Percentiles rank a stretch among this genome's conserved stretches.
Conservation (phyloP, 345 rosid species). For the Gossypium herbaceum region DNA sequence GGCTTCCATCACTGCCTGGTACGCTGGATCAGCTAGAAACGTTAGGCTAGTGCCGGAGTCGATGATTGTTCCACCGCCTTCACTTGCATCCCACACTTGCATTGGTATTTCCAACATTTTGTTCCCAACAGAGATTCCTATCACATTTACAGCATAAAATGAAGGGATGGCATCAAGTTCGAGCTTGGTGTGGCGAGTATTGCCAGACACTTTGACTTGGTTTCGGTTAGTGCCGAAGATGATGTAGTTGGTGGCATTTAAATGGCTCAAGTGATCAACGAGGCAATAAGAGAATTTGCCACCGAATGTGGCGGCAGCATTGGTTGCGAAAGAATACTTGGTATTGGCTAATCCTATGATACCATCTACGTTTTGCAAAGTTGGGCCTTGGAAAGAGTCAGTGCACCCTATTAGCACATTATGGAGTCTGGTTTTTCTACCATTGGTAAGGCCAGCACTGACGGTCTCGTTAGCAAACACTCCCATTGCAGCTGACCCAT, state of each 20-base stretch:
- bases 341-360: constrained; percentile 48
- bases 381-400: constrained; percentile 27
- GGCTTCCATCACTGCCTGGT: constrained; percentile 35
- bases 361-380: constrained; percentile 43
- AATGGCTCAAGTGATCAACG: constrained; percentile 52
- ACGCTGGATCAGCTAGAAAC: constrained; percentile 36
- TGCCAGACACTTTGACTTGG: constrained; percentile 8
- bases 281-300: constrained; percentile 60
- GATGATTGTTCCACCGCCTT: constrained; percentile 45
- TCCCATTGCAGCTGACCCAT: constrained; percentile 43
- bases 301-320: constrained; percentile 27
- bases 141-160: constrained; percentile 42
- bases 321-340: constrained; percentile 42
- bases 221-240: constrained; percentile 31
- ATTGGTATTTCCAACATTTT: constrained; percentile 39
- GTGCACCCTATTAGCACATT: constrained; percentile 52
- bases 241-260: constrained; percentile 45
- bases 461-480: constrained; percentile 53
- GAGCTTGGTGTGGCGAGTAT: constrained; percentile 34
- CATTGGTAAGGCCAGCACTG: constrained; percentile 28
- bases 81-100: constrained; percentile 35
- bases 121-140: constrained; percentile 43
- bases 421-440: constrained; percentile 23
- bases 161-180: constrained; percentile 38
- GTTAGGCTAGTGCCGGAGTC: constrained; percentile 61